Evolutionary conservation across 768 basidiomycete species (phyloP).

Genomic region (Mycena chlorophos): DNA sequence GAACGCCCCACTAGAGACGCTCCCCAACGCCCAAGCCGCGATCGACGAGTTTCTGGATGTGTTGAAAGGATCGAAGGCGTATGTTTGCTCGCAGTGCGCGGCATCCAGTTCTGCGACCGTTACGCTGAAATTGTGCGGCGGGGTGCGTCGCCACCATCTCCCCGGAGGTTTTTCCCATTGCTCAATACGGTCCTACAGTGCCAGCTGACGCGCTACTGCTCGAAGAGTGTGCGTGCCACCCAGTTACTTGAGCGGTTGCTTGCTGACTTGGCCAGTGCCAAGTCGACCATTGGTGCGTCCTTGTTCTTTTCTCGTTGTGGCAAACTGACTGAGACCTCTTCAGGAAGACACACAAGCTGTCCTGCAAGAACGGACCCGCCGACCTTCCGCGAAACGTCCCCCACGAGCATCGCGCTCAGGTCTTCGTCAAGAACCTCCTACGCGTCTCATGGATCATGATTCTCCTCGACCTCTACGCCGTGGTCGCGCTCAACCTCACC

Average conservation of each 20-base stretch:
- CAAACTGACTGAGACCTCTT: too few relatives aligned
- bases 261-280: background rate
- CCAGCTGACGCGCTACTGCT: constrained; percentile 12
- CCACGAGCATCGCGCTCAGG: constrained; percentile 5
- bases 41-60: constrained; percentile 7
- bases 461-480: constrained; percentile 12
- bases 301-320: background rate
- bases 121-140: background rate
- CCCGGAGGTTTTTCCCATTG: background rate
- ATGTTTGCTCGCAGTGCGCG: constrained; percentile 8
- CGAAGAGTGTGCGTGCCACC: background rate
- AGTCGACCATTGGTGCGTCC: background rate
- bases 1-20: constrained; percentile 1
- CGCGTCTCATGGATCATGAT: constrained; percentile 11
- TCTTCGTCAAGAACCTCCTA: constrained; percentile 4
- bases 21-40: constrained; percentile 10
- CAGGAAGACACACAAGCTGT: constrained; percentile 5
- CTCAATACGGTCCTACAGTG: background rate
- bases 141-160: background rate
- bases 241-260: background rate
- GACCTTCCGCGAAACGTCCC: constrained; percentile 4
- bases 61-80: background rate
- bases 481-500: constrained; percentile 4
- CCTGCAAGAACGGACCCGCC: constrained; percentile 5
- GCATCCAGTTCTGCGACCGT: background rate